Base-by-base conservation (phyloP, 306 rosid species). In the Vicia sativa region DNA sequence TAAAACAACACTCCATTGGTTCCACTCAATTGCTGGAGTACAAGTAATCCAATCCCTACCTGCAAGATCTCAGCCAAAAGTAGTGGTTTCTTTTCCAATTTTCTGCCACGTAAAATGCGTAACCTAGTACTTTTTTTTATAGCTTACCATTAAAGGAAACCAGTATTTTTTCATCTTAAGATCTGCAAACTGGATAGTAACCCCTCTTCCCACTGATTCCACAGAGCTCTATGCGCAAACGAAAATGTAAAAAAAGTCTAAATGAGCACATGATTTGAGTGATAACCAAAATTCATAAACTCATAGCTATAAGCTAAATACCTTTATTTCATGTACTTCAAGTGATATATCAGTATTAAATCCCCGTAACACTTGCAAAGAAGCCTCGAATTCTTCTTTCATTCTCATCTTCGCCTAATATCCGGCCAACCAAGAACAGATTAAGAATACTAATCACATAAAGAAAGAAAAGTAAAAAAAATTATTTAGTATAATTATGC, bases 261-360 rank as follows among this genome's bases (percentile, higher is more conserved):
- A 9, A 38, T 38, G 42, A 38, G 44, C 65, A 34, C 37, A 58
- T 23, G 44, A 72, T 28, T 25, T 25, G 28, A 2, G 28, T 25
- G 28, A 25, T 25, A 25, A 25, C 28, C 4, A 3, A 25, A 25
- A 25, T 25, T 38, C 49, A 43, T 43, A n/a, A 45, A 45, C 13
- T 16, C 26, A 3, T 4, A 7, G 9, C 55, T 16, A 49, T 9
- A 29, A 29, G 60, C 43, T 39, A 65, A 35, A 14, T 82, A 87
- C 97, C 97, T 87, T 90, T 67, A 90, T 90, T 74, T 90, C 97
- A 53, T 87, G 72, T 66, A 87, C 92, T 91, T 88, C 97, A 13
- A 54, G 69, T 15, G 95, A 80, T 63, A 91, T 91, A 77, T 91
- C 97, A 1, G 90, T 77, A 70, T 85, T 90, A 45, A 91, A 84